A percentile compares a stretch with the other conserved stretches of the same genome.
Evolutionary conservation across 768 basidiomycete genomes (phyloP).

Genomic region (Trametes cingulata): DNA sequence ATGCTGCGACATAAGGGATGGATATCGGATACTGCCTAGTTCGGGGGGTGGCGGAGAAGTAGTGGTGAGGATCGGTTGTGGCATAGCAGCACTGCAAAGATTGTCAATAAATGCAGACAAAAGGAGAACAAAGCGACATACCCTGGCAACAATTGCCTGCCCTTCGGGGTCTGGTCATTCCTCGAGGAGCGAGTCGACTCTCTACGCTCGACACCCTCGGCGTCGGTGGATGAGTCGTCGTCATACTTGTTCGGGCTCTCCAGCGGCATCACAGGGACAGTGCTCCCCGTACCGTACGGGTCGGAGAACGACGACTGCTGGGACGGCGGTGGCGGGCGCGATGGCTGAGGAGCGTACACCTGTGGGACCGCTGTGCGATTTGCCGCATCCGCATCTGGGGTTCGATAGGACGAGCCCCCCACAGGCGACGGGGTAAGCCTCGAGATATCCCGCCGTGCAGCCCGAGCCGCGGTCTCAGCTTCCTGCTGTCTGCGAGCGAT

Average conservation of each 20-base stretch:
- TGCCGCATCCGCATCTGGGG: constrained; percentile 9
- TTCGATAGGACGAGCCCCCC: background rate
- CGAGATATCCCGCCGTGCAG: constrained; percentile 27
- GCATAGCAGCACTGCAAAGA: constrained; percentile 24
- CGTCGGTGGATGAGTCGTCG: constrained; percentile 47
- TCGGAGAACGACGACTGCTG: constrained; percentile 34
- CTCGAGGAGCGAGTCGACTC: constrained; percentile 8
- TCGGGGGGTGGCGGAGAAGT: constrained; percentile 67
- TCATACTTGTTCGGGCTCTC: constrained; percentile 63
- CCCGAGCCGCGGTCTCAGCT: constrained; percentile 32
- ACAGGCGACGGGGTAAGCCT: constrained; percentile 17
- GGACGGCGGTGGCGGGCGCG: constrained; percentile 30
- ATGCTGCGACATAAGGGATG: constrained; percentile 76
- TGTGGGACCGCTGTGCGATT: constrained; percentile 21
- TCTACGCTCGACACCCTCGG: constrained; percentile 33
- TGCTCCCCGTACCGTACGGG: constrained; percentile 23
- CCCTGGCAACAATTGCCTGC: constrained; percentile 23
- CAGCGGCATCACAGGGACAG: constrained; percentile 48
- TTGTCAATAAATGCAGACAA: background rate
- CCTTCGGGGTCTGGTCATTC: constrained; percentile 29
- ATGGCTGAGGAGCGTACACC: constrained; percentile 32
- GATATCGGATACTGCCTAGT: constrained; percentile 54
- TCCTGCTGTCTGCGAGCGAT: constrained; percentile 61
- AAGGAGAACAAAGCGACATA: background rate
- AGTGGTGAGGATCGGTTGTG: constrained; percentile 63